Percentiles rank a stretch among this genome's conserved stretches.
These are phyloP conservation scores for Backusella australiensis DNA, from an alignment of 192 early-diverging fungal species.

Conservation along the genomic window DNA sequence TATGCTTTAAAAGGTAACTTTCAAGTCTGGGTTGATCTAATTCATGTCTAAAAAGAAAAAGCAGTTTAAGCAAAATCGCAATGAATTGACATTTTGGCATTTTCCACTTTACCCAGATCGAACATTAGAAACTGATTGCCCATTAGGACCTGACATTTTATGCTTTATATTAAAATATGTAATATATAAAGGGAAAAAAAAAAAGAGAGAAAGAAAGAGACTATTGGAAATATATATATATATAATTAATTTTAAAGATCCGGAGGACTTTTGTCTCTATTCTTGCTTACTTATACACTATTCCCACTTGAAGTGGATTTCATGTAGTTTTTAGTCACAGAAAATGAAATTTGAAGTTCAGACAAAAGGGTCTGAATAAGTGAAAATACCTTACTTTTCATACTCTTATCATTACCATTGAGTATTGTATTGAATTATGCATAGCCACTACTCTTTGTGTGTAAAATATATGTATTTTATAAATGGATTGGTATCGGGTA, in stretches of 20 bases:
- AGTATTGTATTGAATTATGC: too few species aligned
- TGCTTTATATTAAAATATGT: background rate
- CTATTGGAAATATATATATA: background rate
- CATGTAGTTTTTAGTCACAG: constrained; percentile 1
- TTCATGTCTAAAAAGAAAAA: constrained; percentile 41
- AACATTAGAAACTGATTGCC: constrained; percentile 29
- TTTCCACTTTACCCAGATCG: constrained; percentile 27
- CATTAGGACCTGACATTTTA: constrained; percentile 11
- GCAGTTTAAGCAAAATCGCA: background rate
- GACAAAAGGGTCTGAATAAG: background rate
- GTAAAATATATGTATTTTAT: too few species aligned
- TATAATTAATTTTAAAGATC: constrained; percentile 6
- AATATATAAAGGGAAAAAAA: background rate
- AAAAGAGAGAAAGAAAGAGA: background rate
- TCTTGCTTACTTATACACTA: constrained; percentile 14
- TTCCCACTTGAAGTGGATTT: constrained; percentile 1
- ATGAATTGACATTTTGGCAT: background rate
- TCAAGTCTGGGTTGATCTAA: constrained; percentile 60
- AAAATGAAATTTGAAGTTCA: constrained; percentile 3
- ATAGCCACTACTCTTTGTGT: too few species aligned
- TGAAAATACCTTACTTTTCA: background rate
- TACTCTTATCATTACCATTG: background rate
- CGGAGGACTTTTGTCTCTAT: background rate
- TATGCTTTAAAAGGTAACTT: constrained; percentile 52
- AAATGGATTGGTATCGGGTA: too few species aligned